These are phyloP conservation scores for Mucor piriformis DNA, from an alignment of 371 early-diverging fungal species.

Conservation along the genomic window DNA sequence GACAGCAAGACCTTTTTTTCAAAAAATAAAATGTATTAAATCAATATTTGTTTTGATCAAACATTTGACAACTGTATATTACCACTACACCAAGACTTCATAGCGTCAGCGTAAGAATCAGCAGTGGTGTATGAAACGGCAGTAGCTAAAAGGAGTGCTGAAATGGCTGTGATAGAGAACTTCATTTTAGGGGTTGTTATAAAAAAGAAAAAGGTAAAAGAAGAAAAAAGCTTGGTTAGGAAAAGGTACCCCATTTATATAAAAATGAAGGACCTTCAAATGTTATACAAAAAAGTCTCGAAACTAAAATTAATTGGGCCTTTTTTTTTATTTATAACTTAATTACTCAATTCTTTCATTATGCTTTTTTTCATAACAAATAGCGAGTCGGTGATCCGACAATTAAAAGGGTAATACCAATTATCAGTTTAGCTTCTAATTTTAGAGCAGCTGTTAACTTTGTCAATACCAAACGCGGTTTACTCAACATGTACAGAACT, in stretches of 20 bases:
- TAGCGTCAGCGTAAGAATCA: constrained; percentile 49
- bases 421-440: too few relatives aligned
- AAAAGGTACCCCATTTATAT: not conserved
- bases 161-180: constrained; percentile 49
- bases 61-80: not conserved
- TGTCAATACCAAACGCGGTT: too few relatives aligned
- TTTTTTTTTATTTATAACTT: not conserved
- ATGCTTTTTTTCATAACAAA: not conserved
- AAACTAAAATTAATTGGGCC: not conserved
- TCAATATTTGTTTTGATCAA: not conserved
- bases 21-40: not conserved
- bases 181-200: constrained; percentile 32
- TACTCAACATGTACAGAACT: not conserved
- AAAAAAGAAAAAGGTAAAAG: not conserved
- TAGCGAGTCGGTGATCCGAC: too few relatives aligned
- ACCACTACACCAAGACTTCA: constrained; percentile 50
- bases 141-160: constrained; percentile 36
- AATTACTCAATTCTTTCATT: not conserved
- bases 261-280: constrained; percentile 4
- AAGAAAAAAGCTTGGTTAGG: not conserved
- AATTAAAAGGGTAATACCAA: too few relatives aligned
- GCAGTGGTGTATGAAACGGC: constrained; percentile 37
- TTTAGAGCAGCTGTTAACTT: too few relatives aligned
- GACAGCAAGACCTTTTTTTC: constrained; percentile 26
- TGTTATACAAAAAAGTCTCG: constrained; percentile 3